These are phyloP conservation scores for Sarocladium brachiariae DNA, from an alignment of 2,329 filamentous ascomycete species.

Conservation along the genomic window DNA sequence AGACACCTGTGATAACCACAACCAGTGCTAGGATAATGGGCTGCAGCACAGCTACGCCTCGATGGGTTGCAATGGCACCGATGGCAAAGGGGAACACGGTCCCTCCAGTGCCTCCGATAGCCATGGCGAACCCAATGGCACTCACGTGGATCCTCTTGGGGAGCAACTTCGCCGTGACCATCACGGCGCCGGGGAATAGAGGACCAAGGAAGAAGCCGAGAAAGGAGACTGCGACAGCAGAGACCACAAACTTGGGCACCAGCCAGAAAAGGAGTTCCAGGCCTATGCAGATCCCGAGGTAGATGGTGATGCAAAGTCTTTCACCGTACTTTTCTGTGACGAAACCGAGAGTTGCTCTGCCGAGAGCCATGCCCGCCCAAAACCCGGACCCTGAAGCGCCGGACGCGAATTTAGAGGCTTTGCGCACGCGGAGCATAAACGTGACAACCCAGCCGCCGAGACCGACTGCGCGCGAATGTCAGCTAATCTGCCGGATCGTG, in stretches of 20 bases:
- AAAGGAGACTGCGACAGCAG: conserved; percentile 56
- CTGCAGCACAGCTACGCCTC: conserved; percentile 42
- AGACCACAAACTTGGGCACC: conserved; percentile 53
- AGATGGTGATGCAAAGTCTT: conserved; percentile 50
- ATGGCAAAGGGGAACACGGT: conserved; percentile 56
- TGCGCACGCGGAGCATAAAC: conserved; percentile 68
- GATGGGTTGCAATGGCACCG: conserved; percentile 50
- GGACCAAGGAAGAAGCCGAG: conserved; percentile 72
- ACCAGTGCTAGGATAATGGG: conserved; percentile 42
- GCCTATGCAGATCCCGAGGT: conserved; percentile 52
- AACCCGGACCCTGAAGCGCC: conserved; percentile 69
- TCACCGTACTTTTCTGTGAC: conserved; percentile 64
- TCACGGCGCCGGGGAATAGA: conserved; percentile 63
- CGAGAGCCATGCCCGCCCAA: conserved; percentile 71
- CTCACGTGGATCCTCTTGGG: conserved; percentile 64
- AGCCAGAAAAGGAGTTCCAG: conserved; percentile 53
- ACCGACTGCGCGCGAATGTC: conserved; percentile 34
- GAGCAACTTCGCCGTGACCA: conserved; percentile 64
- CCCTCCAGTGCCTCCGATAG: conserved; percentile 63
- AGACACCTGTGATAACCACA: conserved; percentile 24
- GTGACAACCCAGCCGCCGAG: conserved; percentile 74
- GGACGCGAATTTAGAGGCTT: conserved; percentile 58
- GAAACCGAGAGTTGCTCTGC: conserved; percentile 60
- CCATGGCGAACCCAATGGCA: conserved; percentile 67
- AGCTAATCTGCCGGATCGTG: background rate